phyloP scores from a whole-genome alignment of 345 rosid species.

The Orychophragmus violaceus region DNA sequence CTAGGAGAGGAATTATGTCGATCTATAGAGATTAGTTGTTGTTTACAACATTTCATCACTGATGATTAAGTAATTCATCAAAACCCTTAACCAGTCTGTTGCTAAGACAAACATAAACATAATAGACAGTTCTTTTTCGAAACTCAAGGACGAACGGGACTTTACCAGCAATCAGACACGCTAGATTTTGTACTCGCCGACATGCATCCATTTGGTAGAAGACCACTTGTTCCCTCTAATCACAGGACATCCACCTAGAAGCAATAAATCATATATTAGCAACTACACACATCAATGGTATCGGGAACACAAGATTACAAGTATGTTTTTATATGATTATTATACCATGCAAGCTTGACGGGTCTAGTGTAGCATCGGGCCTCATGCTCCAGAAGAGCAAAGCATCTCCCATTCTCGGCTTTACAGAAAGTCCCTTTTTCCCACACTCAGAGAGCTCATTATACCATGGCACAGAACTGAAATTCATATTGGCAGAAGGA shows the following conservation, averaged over 20 bases:
- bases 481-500: conserved; percentile 61
- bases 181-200: conserved; percentile 51
- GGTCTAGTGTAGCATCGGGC: conserved; percentile 81
- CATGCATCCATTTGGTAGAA: conserved; percentile 90
- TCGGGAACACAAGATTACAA: not conserved
- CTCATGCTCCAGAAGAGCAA: conserved; percentile 90
- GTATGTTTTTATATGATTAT: not conserved
- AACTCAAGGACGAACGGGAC: not conserved
- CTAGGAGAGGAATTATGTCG: not conserved
- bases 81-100: not conserved
- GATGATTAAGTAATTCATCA: not conserved
- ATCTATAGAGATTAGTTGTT: not conserved
- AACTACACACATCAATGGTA: not conserved
- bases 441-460: conserved; percentile 84
- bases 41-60: conserved; percentile 3
- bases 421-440: conserved; percentile 62
- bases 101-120: not conserved
- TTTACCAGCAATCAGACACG: not conserved
- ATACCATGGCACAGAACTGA: conserved; percentile 67
- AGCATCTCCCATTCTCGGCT: conserved; percentile 86
- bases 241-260: conserved; percentile 84
- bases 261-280: not conserved
- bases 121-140: not conserved
- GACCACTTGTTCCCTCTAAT: conserved; percentile 94
- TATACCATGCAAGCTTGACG: conserved; percentile 75